A percentile compares a stretch with the other conserved stretches of the same genome.
Evolutionary conservation across 2,329 filamentous ascomycete genomes (phyloP).

Genomic region (Fonsecaea monophora): DNA sequence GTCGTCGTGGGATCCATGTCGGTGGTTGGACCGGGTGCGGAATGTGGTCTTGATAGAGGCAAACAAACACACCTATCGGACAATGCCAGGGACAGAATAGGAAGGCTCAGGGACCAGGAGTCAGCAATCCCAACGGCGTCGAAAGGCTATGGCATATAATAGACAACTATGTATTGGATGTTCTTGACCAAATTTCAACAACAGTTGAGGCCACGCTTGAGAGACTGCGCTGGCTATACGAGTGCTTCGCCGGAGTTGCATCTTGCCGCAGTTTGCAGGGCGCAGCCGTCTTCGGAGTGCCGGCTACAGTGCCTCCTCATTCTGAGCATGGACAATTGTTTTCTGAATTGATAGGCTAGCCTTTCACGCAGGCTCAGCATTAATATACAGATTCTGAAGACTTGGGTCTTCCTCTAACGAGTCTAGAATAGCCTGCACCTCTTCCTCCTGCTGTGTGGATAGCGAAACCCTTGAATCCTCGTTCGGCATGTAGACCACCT

Average conservation of each 20-base stretch:
- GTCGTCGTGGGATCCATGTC: conserved; percentile 28
- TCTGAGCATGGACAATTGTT: not conserved
- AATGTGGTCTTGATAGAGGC: not conserved
- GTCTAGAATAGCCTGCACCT: conserved; percentile 65
- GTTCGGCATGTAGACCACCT: conserved; percentile 86
- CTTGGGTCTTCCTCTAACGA: conserved; percentile 68
- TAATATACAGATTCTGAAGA: conserved; percentile 81
- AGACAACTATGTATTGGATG: not conserved
- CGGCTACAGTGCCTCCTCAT: not conserved
- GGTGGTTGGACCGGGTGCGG: not conserved
- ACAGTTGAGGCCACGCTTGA: conserved; percentile 1
- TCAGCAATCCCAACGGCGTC: not conserved
- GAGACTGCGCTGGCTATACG: not conserved
- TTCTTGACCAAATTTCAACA: not conserved
- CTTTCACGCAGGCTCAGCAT: conserved; percentile 50
- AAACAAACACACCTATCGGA: not conserved
- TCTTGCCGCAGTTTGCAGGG: too few relatives aligned
- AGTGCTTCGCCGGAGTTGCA: not conserved
- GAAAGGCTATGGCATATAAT: not conserved
- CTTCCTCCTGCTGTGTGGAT: conserved; percentile 62
- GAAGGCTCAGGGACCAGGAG: not conserved
- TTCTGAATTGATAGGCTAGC: not conserved
- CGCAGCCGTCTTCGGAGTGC: too few relatives aligned
- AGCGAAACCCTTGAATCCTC: conserved; percentile 74
- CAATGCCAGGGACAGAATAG: not conserved